phyloP scores from a whole-genome alignment of 768 basidiomycete species.

The Trametes maxima region DNA sequence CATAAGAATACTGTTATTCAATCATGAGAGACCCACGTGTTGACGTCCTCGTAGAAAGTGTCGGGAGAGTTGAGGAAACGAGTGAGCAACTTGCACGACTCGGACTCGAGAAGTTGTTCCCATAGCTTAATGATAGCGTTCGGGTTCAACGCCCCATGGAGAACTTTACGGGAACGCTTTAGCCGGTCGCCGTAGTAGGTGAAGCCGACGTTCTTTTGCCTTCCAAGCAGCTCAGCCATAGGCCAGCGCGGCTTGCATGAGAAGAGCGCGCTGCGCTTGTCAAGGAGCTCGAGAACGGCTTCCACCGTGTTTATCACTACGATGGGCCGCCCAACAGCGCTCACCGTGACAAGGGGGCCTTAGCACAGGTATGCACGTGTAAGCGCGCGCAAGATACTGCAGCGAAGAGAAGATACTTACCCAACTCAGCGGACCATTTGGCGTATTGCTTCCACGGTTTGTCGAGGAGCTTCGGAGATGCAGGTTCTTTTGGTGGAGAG shows the following conservation, averaged over 20 bases:
- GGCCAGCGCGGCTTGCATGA: constrained; percentile 22
- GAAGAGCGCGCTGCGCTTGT: constrained; percentile 34
- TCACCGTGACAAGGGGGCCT: background rate
- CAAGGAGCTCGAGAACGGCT: constrained; percentile 41
- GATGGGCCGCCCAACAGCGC: constrained; percentile 23
- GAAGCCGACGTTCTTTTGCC: constrained; percentile 25
- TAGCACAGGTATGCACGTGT: background rate
- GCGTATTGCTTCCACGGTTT: constrained; percentile 1
- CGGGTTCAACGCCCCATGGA: constrained; percentile 12
- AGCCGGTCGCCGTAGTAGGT: constrained; percentile 22
- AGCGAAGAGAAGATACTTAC: background rate
- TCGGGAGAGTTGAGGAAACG: constrained; percentile 12
- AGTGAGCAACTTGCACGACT: constrained; percentile 36
- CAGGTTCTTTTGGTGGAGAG: background rate
- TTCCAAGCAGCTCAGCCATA: constrained; percentile 25
- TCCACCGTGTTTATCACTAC: constrained; percentile 40
- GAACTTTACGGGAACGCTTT: constrained; percentile 13
- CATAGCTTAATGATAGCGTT: background rate
- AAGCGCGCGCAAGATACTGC: background rate
- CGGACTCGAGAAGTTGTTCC: background rate
- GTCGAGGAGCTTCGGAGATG: background rate
- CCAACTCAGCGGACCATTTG: background rate
- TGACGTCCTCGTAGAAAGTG: background rate
- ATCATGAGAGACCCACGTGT: background rate
- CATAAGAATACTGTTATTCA: too few species aligned